These are phyloP conservation scores for Globisporangium radiosum DNA, from an alignment of 352 stramenopile genomes.

Conservation along the genomic window DNA sequence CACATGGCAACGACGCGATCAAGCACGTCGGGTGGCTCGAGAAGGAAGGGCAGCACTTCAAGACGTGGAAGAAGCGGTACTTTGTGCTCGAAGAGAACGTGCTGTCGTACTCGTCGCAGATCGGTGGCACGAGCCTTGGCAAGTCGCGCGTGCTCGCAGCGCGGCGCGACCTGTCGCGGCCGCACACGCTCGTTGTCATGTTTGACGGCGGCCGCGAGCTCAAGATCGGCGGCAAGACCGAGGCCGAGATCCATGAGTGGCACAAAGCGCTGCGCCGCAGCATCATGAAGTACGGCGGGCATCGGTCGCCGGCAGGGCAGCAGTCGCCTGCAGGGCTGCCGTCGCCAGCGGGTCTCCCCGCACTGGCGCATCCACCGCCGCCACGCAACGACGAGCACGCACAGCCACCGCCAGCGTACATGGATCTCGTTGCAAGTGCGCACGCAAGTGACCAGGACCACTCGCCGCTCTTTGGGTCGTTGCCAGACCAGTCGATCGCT, in stretches of 20 bases:
- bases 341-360: not conserved
- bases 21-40: conserved; percentile 76
- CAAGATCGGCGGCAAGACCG: conserved; percentile 50
- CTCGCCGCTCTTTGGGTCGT: conserved; percentile 11
- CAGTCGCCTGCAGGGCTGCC: not conserved
- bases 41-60: conserved; percentile 70
- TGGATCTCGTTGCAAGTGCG: not conserved
- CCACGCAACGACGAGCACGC: not conserved
- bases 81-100: conserved; percentile 59
- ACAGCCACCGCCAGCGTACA: conserved; percentile 2
- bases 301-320: conserved; percentile 15
- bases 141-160: conserved; percentile 49
- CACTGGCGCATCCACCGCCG: not conserved
- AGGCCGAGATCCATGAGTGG: conserved; percentile 69
- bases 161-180: conserved; percentile 43
- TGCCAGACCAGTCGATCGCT: not conserved
- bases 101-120: conserved; percentile 57
- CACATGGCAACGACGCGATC: conserved; percentile 14
- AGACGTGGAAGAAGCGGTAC: conserved; percentile 76
- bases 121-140: conserved; percentile 37
- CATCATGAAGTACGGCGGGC: conserved; percentile 32
- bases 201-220: conserved; percentile 63
- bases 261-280: conserved; percentile 46
- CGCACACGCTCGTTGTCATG: conserved; percentile 55
- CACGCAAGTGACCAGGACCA: not conserved